A percentile compares a stretch with the other conserved stretches of the same genome.
phyloP scores from a whole-genome alignment of 2,329 filamentous ascomycete species.

The Diaporthe helianthi region DNA sequence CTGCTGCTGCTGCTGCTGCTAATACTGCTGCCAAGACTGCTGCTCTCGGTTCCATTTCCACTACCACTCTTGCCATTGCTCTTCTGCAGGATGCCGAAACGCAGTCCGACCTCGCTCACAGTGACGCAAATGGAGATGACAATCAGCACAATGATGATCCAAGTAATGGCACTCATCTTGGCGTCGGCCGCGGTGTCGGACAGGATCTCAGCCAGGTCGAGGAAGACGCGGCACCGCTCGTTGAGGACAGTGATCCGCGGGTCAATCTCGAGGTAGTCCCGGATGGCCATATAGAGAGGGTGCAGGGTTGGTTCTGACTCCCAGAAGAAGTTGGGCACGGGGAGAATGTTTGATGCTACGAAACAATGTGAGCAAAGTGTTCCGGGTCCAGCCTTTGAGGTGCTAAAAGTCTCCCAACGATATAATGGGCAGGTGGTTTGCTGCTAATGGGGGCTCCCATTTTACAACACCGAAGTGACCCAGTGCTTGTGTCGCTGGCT shows the following conservation, averaged over 20 bases:
- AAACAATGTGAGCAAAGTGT: neutral
- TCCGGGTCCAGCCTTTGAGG: neutral
- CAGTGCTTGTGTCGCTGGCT: neutral
- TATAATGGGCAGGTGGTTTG: neutral
- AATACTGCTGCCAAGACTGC: neutral
- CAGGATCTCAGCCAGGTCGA: conserved; percentile 94
- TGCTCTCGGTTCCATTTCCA: conserved; percentile 7
- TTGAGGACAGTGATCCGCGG: conserved; percentile 96
- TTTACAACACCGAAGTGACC: neutral
- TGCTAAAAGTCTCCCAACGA: neutral
- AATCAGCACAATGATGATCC: conserved; percentile 97
- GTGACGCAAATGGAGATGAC: conserved; percentile 90
- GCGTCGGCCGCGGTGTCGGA: conserved; percentile 91
- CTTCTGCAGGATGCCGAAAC: conserved; percentile 76
- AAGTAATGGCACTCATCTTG: conserved; percentile 95
- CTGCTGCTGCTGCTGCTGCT: conserved; percentile 4
- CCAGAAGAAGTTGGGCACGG: conserved; percentile 98
- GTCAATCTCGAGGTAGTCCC: conserved; percentile 97
- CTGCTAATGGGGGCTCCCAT: conserved; percentile 32
- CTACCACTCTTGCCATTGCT: conserved; percentile 31
- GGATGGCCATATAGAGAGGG: conserved; percentile 90
- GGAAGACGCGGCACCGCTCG: conserved; percentile 93
- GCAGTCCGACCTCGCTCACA: conserved; percentile 83
- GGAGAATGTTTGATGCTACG: conserved; percentile 89
- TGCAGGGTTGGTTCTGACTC: conserved; percentile 94